Conservation (phyloP, 208 protist genomes). For the Acanthamoeba sp. region DNA sequence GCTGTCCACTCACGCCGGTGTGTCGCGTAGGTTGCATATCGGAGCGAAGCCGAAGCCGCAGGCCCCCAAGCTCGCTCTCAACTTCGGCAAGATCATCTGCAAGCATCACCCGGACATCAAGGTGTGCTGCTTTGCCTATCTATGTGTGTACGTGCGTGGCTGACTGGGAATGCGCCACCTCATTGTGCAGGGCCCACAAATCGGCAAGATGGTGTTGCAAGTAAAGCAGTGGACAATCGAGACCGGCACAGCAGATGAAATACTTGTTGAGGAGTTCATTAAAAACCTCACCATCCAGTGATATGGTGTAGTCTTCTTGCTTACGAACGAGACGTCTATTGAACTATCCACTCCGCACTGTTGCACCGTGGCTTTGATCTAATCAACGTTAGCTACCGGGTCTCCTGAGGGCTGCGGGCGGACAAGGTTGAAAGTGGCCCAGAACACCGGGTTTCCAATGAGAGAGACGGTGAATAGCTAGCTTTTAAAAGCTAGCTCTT, state of each 20-base stretch:
- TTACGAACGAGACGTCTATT: too few species aligned
- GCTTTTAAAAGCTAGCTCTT: background rate
- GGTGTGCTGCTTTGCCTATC: background rate
- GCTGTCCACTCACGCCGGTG: background rate
- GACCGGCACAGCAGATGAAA: background rate
- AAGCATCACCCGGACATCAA: slow-evolving; percentile 25
- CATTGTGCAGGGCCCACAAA: slow-evolving; percentile 12
- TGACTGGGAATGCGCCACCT: background rate
- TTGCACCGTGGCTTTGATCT: too few species aligned
- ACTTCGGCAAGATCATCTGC: slow-evolving; percentile 43
- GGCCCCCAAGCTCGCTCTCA: background rate
- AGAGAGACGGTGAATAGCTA: background rate
- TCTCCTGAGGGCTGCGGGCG: too few species aligned
- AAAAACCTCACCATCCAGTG: slow-evolving; percentile 32
- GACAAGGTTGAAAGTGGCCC: too few species aligned
- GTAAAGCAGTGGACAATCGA: slow-evolving; percentile 30
- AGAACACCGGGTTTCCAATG: background rate
- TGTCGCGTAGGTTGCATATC: background rate
- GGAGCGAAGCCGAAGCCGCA: slow-evolving; percentile 24
- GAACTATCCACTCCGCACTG: too few species aligned
- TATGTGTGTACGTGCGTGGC: background rate
- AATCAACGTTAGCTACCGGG: too few species aligned
- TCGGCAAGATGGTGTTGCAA: slow-evolving; percentile 7
- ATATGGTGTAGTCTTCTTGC: too few species aligned
- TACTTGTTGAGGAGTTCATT: slow-evolving; percentile 12